Percentiles rank a stretch among this genome's conserved stretches.
Conservation (phyloP, 257 asterid genomes). For the Solanum chaucha region DNA sequence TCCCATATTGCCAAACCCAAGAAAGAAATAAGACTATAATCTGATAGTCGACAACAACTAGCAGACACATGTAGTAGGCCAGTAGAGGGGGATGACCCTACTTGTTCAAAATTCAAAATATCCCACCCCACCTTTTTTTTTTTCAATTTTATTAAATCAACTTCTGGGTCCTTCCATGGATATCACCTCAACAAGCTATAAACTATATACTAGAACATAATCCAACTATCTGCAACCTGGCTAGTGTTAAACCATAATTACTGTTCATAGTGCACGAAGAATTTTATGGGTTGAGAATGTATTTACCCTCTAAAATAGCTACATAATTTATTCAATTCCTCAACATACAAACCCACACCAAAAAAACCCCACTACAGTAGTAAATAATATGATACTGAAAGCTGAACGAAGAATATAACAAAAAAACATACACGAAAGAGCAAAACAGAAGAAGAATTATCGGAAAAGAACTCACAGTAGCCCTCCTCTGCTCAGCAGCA, state of each 20-base stretch:
- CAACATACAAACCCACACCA: background rate
- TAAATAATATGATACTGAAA: background rate
- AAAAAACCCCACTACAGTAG: background rate
- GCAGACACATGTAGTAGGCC: background rate
- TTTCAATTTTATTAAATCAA: background rate
- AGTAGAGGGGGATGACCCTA: background rate
- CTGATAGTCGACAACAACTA: background rate
- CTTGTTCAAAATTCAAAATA: background rate
- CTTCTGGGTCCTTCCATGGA: background rate
- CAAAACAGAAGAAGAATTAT: background rate
- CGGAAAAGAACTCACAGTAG: constrained; percentile 34
- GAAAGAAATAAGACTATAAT: background rate
- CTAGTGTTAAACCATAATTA: background rate
- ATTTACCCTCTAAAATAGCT: background rate
- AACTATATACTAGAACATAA: background rate
- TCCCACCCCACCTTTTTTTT: too few relatives aligned
- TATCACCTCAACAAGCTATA: background rate
- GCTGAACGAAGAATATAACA: background rate
- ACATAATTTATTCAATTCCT: background rate
- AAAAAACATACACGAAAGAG: background rate
- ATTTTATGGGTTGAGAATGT: background rate
- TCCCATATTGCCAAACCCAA: background rate
- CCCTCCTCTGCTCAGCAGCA: constrained; percentile 65
- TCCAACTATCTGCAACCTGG: background rate
- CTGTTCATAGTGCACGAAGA: background rate